A percentile compares a stretch with the other conserved stretches of the same genome.
phyloP scores from a whole-genome alignment of 2,329 filamentous ascomycete genomes.

The Cadophora gregata region DNA sequence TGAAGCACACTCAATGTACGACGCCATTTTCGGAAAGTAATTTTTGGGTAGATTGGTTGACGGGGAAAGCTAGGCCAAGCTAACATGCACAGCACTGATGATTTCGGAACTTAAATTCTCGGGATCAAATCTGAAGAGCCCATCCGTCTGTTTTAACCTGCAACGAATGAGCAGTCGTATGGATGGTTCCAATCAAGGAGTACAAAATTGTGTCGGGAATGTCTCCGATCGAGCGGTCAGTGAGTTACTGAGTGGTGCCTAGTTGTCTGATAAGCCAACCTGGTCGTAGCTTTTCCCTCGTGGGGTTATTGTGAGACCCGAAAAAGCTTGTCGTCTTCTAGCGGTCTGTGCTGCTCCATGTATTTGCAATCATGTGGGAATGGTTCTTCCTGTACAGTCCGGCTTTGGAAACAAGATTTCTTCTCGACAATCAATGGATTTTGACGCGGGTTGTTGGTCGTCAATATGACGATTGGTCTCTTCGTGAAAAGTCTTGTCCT shows the following conservation, averaged over 20 bases:
- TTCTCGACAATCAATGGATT: not conserved
- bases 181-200: not conserved
- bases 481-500: too few relatives aligned
- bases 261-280: not conserved
- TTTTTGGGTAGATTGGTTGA: not conserved
- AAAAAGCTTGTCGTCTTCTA: not conserved
- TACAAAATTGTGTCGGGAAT: not conserved
- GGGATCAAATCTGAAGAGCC: not conserved
- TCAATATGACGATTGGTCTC: too few relatives aligned
- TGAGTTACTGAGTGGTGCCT: not conserved
- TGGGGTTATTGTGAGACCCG: not conserved
- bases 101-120: not conserved
- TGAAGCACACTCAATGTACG: not conserved
- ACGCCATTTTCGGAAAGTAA: not conserved
- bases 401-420: not conserved
- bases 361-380: not conserved
- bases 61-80: not conserved
- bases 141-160: not conserved
- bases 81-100: constrained; percentile 5
- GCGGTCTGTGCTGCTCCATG: not conserved
- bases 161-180: not conserved
- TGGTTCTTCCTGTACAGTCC: not conserved
- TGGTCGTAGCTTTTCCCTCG: not conserved
- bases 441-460: too few relatives aligned
- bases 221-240: not conserved